Conservation (phyloP, 768 basidiomycete species). For the Auricularia sp. region DNA sequence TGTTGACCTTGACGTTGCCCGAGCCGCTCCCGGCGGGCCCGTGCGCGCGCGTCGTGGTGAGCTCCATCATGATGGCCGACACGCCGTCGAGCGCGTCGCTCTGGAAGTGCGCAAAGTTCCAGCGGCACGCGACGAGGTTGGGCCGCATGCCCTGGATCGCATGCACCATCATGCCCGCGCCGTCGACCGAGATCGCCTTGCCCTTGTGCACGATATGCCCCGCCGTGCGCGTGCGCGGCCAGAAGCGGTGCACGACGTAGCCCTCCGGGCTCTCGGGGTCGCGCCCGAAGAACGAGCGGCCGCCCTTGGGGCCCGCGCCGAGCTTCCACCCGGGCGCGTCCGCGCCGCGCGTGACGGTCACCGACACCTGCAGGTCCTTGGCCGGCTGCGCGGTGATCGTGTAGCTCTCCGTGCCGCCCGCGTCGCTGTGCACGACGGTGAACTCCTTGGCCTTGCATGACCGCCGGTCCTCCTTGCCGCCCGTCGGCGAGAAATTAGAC, state of each 20-base stretch:
- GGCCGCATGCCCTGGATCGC: constrained; percentile 99
- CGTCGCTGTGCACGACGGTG: constrained; percentile 56
- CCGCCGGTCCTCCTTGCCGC: constrained; percentile 64
- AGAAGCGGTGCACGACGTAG: constrained; percentile 86
- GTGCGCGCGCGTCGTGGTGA: constrained; percentile 70
- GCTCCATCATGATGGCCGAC: constrained; percentile 92
- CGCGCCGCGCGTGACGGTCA: constrained; percentile 62
- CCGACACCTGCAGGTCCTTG: constrained; percentile 67
- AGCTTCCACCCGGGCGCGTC: constrained; percentile 82
- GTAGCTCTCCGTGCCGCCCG: constrained; percentile 60
- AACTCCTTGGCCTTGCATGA: constrained; percentile 82
- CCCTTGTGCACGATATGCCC: constrained; percentile 66
- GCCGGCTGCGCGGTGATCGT: constrained; percentile 69
- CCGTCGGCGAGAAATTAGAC: constrained; percentile 69
- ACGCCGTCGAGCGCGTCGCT: constrained; percentile 59
- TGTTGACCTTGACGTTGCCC: constrained; percentile 73
- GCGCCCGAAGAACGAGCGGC: constrained; percentile 78
- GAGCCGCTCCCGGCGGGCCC: constrained; percentile 73
- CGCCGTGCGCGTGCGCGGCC: constrained; percentile 55
- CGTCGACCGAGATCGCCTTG: constrained; percentile 43
- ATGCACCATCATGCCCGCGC: constrained; percentile 81
- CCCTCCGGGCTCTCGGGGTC: constrained; percentile 63
- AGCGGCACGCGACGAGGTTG: constrained; percentile 80
- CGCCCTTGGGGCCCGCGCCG: constrained; percentile 80
- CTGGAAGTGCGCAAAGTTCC: constrained; percentile 96